A percentile compares a stretch with the other conserved stretches of the same genome.
Evolutionary conservation across 495 filamentous ascomycete genomes (phyloP).

Genomic region (Neurospora pannonica): DNA sequence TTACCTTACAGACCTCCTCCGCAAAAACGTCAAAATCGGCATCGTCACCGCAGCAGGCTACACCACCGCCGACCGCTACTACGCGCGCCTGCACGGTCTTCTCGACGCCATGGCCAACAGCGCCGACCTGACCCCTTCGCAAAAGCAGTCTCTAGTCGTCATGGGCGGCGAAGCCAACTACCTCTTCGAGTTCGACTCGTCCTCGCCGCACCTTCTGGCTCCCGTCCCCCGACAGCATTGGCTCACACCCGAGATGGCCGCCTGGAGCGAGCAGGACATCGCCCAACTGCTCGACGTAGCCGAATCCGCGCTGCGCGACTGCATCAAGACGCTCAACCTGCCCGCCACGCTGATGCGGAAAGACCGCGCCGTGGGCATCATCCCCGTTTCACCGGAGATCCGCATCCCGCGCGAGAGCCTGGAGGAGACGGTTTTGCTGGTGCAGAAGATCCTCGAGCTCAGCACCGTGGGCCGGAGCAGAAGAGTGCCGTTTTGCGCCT

Average conservation of each 20-base stretch:
- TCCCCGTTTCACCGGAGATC: conserved; percentile 46
- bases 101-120: conserved; percentile 70
- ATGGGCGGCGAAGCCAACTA: conserved; percentile 85
- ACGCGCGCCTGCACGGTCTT: conserved; percentile 72
- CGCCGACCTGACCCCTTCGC: conserved; percentile 43
- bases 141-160: conserved; percentile 72
- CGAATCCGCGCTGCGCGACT: conserved; percentile 71
- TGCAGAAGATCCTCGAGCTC: conserved; percentile 83
- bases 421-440: conserved; percentile 91
- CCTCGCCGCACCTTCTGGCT: conserved; percentile 43
- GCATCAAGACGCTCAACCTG: conserved; percentile 64
- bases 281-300: conserved; percentile 73
- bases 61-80: conserved; percentile 75
- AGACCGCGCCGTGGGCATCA: conserved; percentile 86
- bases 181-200: conserved; percentile 62
- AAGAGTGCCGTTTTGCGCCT: conserved; percentile 87
- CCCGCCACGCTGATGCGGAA: conserved; percentile 76
- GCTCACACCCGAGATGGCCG: conserved; percentile 77
- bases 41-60: conserved; percentile 98
- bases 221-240: conserved; percentile 63
- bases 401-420: conserved; percentile 79
- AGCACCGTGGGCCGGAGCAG: conserved; percentile 40
- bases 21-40: conserved; percentile 62
- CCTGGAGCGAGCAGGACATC: conserved; percentile 77
- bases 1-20: conserved; percentile 34